phyloP scores from a whole-genome alignment of 1,284 basidiomycete species.

The Ceratobasidium sp. region DNA sequence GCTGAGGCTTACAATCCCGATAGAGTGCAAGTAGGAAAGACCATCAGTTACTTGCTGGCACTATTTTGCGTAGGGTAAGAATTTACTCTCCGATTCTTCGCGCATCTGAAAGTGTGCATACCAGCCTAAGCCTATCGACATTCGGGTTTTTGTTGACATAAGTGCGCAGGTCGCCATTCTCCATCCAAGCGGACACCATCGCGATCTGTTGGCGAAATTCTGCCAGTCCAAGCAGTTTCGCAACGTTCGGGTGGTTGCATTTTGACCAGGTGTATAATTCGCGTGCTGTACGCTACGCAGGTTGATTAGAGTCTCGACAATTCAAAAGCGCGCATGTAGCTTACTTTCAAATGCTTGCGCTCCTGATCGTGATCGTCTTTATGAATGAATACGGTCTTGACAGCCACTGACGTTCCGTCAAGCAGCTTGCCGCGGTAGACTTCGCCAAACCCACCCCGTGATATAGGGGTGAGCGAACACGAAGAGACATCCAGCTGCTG shows the following conservation, averaged over 20 bases:
- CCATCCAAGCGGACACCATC: no score
- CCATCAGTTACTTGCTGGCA: background rate
- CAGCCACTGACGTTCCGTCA: background rate
- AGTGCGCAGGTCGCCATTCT: no score
- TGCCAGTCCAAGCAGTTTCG: background rate
- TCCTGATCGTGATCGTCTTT: background rate
- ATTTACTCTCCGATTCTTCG: background rate
- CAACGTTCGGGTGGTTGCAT: background rate
- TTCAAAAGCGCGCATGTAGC: background rate
- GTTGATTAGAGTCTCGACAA: background rate
- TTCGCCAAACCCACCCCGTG: background rate
- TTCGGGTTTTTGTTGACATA: no score
- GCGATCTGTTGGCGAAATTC: no score
- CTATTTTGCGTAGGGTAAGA: background rate
- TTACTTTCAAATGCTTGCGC: background rate
- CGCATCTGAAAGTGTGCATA: no score
- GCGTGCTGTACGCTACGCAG: background rate
- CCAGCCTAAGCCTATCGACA: no score
- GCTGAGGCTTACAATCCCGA: slow-evolving; percentile 11
- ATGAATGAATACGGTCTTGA: background rate
- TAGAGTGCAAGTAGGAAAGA: background rate
- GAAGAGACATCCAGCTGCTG: no score
- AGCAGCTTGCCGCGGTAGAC: background rate
- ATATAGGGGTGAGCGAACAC: background rate
- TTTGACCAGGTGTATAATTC: background rate